Conservation (phyloP, 441 rosid species). For the Croton laevigatus region DNA sequence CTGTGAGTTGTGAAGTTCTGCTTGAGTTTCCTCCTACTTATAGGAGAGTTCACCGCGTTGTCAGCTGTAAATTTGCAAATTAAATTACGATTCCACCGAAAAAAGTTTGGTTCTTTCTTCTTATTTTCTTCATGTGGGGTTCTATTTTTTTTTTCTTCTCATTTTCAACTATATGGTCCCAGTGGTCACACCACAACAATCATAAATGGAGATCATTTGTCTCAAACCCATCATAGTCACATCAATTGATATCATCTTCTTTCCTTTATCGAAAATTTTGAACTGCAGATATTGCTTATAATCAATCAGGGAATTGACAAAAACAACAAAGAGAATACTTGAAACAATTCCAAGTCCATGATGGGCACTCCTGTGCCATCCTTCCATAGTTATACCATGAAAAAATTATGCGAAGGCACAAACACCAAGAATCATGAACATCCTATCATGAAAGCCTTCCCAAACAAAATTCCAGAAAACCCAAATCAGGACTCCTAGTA, state of each 20-base stretch:
- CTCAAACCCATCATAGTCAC: slow-evolving; percentile 40
- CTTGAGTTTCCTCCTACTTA: too few species aligned
- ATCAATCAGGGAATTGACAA: slow-evolving; percentile 44
- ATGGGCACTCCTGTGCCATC: slow-evolving; percentile 48
- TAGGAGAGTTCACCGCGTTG: too few species aligned
- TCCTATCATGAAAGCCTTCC: slow-evolving; percentile 49
- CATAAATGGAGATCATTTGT: slow-evolving; percentile 39
- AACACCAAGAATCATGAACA: slow-evolving; percentile 39
- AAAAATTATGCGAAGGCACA: slow-evolving; percentile 45
- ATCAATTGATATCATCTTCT: slow-evolving; percentile 38
- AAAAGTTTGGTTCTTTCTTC: too few species aligned
- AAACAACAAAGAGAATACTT: slow-evolving; percentile 43
- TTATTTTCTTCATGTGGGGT: too few species aligned
- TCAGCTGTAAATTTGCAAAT: too few species aligned
- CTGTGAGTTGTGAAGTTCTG: too few species aligned
- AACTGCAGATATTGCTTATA: slow-evolving; percentile 44
- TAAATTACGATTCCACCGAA: too few species aligned
- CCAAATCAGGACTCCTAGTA: slow-evolving; percentile 56
- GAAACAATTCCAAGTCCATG: slow-evolving; percentile 57
- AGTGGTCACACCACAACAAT: too few species aligned
- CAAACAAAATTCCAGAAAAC: slow-evolving; percentile 73
- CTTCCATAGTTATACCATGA: slow-evolving; percentile 44
- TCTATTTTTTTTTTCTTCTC: too few species aligned
- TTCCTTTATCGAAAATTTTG: slow-evolving; percentile 36
- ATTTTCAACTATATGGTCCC: too few species aligned